Evolutionary conservation across 2,329 filamentous ascomycete species (phyloP).

Genomic region (Ceratocystis smalleyi): DNA sequence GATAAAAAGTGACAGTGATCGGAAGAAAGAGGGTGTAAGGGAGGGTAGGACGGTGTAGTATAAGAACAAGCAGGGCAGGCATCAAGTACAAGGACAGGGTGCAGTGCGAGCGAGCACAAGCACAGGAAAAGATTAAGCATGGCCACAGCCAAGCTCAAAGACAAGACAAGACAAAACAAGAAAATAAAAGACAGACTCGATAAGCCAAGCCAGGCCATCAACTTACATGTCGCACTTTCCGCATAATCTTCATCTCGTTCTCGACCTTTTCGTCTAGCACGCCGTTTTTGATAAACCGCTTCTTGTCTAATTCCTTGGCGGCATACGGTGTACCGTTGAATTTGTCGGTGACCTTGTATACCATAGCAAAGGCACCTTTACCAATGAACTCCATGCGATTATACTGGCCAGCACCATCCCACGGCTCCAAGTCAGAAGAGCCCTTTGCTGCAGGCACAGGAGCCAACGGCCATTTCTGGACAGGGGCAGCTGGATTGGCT

Average conservation of each 20-base stretch:
- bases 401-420: conserved; percentile 73
- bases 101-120: no score
- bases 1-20: neutral
- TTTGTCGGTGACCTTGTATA: conserved; percentile 79
- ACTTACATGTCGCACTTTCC: conserved; percentile 62
- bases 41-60: conserved; percentile 12
- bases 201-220: neutral
- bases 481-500: neutral
- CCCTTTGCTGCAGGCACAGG: conserved; percentile 28
- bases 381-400: conserved; percentile 71
- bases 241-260: conserved; percentile 96
- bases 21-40: no score
- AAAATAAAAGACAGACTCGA: neutral
- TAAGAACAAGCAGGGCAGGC: no score
- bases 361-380: conserved; percentile 86
- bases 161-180: neutral
- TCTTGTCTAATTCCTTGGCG: conserved; percentile 89
- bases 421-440: conserved; percentile 26
- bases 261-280: conserved; percentile 80
- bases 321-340: conserved; percentile 71
- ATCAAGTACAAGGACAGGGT: no score
- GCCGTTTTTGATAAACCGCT: conserved; percentile 83
- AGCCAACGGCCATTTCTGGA: neutral
- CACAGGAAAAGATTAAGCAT: no score
- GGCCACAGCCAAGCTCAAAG: no score